Evolutionary conservation across 192 early-diverging fungal species (phyloP), one percentile per base, ranked within the genome.

Genomic region (Coemansia reversa): DNA sequence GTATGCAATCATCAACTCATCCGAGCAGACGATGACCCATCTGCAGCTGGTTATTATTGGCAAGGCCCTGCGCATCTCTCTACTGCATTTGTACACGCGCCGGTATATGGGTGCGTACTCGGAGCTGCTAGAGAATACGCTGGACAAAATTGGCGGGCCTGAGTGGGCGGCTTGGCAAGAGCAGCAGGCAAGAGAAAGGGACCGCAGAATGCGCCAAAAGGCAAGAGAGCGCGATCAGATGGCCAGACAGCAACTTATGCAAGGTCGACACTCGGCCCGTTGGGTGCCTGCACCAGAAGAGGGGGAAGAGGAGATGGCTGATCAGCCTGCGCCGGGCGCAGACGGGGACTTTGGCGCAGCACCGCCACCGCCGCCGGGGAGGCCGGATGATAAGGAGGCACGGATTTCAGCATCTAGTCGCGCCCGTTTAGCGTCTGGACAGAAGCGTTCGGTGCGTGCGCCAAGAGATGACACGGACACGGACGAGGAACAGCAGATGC

Each of bases 101-200:
- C 62, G 45, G 28, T 58, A 74, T 35, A 80, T 71, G 72, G 58
- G 68, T 16, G 62, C 16, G 29, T 74, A 71, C 45, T 32, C 62
- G 4, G 65, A 65, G 59, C 18, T 69, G 20, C 72, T 81, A 20
- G 72, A 75, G 48, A 62, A 51, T 14, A 68, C 69, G 32, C 55
- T 81, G 65, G 78, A 81, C 45, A 65, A 33, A 18, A 55, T 81
- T 29, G 69, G 72, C 45, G 78, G 78, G 2, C 59, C 57, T 1
- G 78, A 81, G 59, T 81, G 78, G 75, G 30, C 53, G 12, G 39
- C 60, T 11, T 77, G 75, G 78, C 66, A 75, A 60, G 69, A 65
- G 20, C 69, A 66, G 39, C 72, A 72, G 60, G 63, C 69, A 5
- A 62, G 66, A 5, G 63, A 68, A 24, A 35, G 24, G 7, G 59